phyloP scores from a whole-genome alignment of 805 yeast species.

The Candida awuae region DNA sequence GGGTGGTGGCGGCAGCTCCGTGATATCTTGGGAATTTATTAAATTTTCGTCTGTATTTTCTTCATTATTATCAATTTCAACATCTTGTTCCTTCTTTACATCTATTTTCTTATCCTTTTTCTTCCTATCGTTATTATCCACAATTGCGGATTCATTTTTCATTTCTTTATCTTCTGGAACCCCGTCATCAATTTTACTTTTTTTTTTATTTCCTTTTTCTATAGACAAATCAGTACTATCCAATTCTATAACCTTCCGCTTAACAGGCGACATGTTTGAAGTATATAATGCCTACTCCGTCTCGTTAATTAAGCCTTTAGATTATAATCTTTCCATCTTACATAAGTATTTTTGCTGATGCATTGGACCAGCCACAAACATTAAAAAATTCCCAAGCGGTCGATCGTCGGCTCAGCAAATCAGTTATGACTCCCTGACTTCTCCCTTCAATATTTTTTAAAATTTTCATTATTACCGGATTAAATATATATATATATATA shows the following conservation, averaged over 20 bases:
- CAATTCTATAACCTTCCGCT: not conserved
- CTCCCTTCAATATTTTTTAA: not conserved
- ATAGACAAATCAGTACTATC: not conserved
- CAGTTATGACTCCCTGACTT: not conserved
- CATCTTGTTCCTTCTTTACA: not conserved
- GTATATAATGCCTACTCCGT: not conserved
- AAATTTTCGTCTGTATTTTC: not conserved
- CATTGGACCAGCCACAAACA: not conserved
- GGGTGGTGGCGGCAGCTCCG: not conserved
- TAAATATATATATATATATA: too few species aligned
- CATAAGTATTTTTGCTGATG: too few species aligned
- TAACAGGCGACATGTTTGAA: slow-evolving; percentile 1
- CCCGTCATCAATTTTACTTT: not conserved
- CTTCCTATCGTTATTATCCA: not conserved
- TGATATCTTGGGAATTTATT: too few species aligned
- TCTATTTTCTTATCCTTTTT: not conserved
- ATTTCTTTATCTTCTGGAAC: not conserved
- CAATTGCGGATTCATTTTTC: not conserved
- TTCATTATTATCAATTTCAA: not conserved
- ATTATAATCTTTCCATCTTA: too few species aligned
- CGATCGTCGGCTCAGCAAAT: not conserved
- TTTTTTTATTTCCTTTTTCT: not conserved
- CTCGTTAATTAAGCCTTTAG: too few species aligned
- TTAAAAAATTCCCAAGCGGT: not conserved
- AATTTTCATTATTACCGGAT: not conserved